Evolutionary conservation across 208 protist genomes (phyloP), one percentile per base, ranked within the genome.

Genomic region (Lotmaria passim): DNA sequence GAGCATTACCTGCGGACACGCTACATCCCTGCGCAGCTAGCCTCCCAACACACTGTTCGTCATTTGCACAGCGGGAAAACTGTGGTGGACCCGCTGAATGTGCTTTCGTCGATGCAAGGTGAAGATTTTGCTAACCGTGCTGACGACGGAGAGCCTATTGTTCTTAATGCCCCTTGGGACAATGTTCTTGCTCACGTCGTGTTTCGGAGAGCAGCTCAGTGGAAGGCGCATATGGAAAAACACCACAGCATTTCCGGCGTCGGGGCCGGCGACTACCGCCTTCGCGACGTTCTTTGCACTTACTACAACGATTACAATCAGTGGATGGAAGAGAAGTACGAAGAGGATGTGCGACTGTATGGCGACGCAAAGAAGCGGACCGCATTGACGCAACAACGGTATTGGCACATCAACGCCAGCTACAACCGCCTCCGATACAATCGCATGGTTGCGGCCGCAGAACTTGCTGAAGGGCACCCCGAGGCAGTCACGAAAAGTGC

Each of bases 391-490:
- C 76, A 87, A 17, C 73, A 88, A 51, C 83, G 87, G 8, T 96
- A 96, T 58, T 96, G 89, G 87, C 67, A 86, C 41, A 52, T 92
- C 0, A 86, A 91, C 63, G 89, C 87, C 1, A 76, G 87, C 19
- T 96, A 93, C 67, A 96, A 96, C 64, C 73, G 82, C 5, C 66
- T 94, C 15, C 89, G 91, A 5, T 96, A 94, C 78, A 96, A 96
- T 67, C 69, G 91, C 24, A 64, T 96, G 21, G 89, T 96, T 8
- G 86, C 90, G 15, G 73, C 76, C 7, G 65, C 79, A 17, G 83
- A 91, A 68, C 59, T 53, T n/a, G 83, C 82, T 0, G 79, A 85
- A 23, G 33, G 47, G 12, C 66, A 87, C 61, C 47, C 75, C n/a
- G 75, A 83, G 24, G 71, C 82, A 26, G 76, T 82, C 14, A 61